Evolutionary conservation across 192 early-diverging fungal species (phyloP).

Genomic region (Coemansia brasiliensis): DNA sequence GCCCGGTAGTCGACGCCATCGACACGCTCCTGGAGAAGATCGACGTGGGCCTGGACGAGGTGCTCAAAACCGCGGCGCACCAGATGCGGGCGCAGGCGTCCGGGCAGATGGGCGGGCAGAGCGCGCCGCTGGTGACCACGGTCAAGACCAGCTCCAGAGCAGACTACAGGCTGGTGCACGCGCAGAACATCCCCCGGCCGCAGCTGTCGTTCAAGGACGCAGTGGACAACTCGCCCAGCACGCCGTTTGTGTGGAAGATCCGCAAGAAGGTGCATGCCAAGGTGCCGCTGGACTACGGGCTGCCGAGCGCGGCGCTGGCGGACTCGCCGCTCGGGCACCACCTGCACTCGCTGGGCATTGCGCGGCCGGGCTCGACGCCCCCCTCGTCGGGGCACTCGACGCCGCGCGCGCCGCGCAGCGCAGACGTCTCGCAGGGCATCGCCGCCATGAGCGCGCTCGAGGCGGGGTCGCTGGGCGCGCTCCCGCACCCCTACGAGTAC

Average conservation of each 20-base stretch:
- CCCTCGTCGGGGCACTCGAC: conserved; percentile 4
- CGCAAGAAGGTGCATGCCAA: conserved; percentile 77
- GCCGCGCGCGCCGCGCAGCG: not conserved
- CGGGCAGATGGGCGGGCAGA: conserved; percentile 34
- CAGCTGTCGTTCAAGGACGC: conserved; percentile 85
- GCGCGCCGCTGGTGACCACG: conserved; percentile 29
- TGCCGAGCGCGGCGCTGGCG: conserved; percentile 27
- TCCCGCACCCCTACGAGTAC: conserved; percentile 88
- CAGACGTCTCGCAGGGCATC: not conserved
- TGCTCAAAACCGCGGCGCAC: conserved; percentile 45
- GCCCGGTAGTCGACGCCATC: conserved; percentile 66
- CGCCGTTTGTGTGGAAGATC: conserved; percentile 82
- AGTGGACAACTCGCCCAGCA: conserved; percentile 78
- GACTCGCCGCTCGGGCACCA: conserved; percentile 33
- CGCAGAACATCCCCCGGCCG: conserved; percentile 75
- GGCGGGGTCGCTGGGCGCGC: conserved; percentile 2
- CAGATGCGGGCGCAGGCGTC: conserved; percentile 26
- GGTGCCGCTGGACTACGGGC: conserved; percentile 69
- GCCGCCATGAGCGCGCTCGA: not conserved
- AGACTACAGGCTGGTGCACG: conserved; percentile 64
- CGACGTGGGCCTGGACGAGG: conserved; percentile 77
- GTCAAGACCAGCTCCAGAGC: conserved; percentile 24
- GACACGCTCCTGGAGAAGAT: conserved; percentile 83
- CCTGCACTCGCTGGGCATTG: conserved; percentile 37
- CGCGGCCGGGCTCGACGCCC: conserved; percentile 16